Percentiles rank a stretch among this genome's conserved stretches.
Conservation (phyloP, 768 basidiomycete species). For the Sarcodon aspratus region DNA sequence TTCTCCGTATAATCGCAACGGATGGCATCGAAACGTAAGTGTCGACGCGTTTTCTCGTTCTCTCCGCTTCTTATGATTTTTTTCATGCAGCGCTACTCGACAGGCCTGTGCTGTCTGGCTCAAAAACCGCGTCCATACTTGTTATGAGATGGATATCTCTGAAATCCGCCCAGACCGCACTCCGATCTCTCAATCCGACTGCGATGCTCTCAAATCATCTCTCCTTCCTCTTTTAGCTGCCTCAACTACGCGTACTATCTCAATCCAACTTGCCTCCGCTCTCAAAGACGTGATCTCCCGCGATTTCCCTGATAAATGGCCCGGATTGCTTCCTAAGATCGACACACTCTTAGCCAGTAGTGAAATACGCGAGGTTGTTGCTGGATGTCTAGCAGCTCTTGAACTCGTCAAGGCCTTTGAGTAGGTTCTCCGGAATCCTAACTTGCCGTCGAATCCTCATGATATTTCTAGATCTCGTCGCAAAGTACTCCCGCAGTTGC, state of each 20-base stretch:
- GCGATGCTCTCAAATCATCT: constrained; percentile 55
- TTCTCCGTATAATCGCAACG: constrained; percentile 76
- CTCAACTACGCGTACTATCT: constrained; percentile 55
- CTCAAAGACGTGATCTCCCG: constrained; percentile 63
- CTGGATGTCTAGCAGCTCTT: constrained; percentile 67
- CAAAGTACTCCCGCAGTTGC: constrained; percentile 43
- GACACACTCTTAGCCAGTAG: constrained; percentile 50
- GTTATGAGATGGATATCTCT: constrained; percentile 42
- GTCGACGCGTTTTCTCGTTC: constrained; percentile 28
- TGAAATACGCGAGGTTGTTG: constrained; percentile 64
- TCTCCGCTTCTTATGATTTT: constrained; percentile 4
- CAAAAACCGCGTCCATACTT: constrained; percentile 75
- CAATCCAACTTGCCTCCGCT: constrained; percentile 62
- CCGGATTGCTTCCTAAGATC: constrained; percentile 53
- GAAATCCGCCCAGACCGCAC: constrained; percentile 44
- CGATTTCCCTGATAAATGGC: constrained; percentile 78
- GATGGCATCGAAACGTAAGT: constrained; percentile 66
- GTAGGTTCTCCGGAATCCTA: constrained; percentile 10
- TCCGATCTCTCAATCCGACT: constrained; percentile 57
- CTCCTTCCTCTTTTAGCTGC: constrained; percentile 62
- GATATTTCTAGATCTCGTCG: neutral
- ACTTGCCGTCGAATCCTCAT: neutral
- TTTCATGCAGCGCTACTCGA: constrained; percentile 50
- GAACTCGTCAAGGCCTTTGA: constrained; percentile 70
- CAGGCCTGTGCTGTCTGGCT: constrained; percentile 83